phyloP scores from a whole-genome alignment of 441 rosid genomes.

The Arabidopsis lyrata region DNA sequence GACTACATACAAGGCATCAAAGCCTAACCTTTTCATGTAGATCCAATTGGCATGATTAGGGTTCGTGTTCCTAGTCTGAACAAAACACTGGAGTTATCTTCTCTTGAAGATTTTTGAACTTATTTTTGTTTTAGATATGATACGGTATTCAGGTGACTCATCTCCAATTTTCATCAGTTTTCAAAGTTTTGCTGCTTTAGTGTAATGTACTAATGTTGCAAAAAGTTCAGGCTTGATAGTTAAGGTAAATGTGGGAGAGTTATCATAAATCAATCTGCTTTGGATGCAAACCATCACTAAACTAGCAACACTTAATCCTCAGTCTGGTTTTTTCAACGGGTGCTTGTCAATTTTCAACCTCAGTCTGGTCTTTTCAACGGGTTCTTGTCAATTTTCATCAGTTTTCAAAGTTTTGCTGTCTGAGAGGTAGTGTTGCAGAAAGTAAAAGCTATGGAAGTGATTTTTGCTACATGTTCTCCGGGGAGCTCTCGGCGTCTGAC shows the following conservation, averaged over 20 bases:
- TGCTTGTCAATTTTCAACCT: too few species aligned
- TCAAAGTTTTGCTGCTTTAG: conserved; percentile 9
- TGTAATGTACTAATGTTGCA: neutral
- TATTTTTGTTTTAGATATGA: conserved; percentile 14
- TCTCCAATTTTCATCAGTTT: conserved; percentile 12
- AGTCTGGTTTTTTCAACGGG: neutral
- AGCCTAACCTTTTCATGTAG: conserved; percentile 48
- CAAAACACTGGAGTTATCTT: conserved; percentile 16
- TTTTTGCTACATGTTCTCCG: neutral
- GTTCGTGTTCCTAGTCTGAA: conserved; percentile 19
- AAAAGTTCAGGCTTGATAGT: neutral
- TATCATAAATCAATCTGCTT: neutral
- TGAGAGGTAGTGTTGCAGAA: neutral
- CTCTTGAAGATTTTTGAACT: neutral
- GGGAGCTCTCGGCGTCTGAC: conserved; percentile 43
- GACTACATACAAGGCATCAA: conserved; percentile 49
- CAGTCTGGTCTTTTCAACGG: neutral
- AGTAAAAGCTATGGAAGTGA: neutral
- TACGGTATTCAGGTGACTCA: neutral
- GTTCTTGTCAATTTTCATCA: neutral
- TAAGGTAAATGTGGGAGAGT: neutral
- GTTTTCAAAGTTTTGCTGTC: neutral
- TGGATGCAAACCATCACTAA: conserved; percentile 25
- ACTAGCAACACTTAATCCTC: neutral
- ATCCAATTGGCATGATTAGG: conserved; percentile 19